phyloP scores from a whole-genome alignment of 371 early-diverging fungal genomes.

The Mortierella sp. region DNA sequence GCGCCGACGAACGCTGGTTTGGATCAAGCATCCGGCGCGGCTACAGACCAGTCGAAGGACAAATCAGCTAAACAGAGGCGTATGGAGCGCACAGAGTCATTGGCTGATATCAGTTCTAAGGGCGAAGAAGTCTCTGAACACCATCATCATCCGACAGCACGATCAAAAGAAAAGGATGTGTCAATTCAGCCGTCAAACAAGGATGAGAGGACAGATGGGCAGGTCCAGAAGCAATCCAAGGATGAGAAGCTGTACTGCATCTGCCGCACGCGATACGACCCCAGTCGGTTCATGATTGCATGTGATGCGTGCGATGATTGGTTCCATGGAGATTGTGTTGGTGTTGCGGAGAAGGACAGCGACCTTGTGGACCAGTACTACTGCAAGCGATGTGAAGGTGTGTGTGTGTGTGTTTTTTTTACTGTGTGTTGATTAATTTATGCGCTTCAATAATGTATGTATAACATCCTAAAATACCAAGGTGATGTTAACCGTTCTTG shows the following conservation, averaged over 20 bases:
- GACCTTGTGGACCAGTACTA: slow-evolving; percentile 69
- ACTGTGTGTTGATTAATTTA: neutral
- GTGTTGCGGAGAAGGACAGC: slow-evolving; percentile 67
- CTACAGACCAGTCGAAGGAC: slow-evolving; percentile 2
- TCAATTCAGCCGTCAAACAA: neutral
- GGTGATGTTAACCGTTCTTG: too few relatives aligned
- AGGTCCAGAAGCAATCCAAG: neutral
- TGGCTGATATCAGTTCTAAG: neutral
- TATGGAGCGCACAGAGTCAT: slow-evolving; percentile 5
- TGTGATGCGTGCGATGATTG: slow-evolving; percentile 75
- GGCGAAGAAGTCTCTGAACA: neutral
- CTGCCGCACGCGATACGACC: slow-evolving; percentile 66
- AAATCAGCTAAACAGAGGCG: slow-evolving; percentile 18
- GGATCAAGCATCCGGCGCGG: neutral
- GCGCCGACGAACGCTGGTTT: neutral
- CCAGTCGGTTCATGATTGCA: slow-evolving; percentile 70
- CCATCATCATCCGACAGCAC: neutral
- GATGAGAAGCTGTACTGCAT: slow-evolving; percentile 61
- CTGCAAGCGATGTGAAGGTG: slow-evolving; percentile 65
- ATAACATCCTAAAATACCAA: too few relatives aligned
- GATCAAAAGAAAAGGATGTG: slow-evolving; percentile 1
- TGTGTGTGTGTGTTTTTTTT: slow-evolving; percentile 19
- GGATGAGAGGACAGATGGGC: neutral
- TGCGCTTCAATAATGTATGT: too few relatives aligned
- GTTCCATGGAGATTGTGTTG: slow-evolving; percentile 77